Base-by-base conservation (phyloP, 1,284 basidiomycete species). In the Sanguinoderma infundibulare region DNA sequence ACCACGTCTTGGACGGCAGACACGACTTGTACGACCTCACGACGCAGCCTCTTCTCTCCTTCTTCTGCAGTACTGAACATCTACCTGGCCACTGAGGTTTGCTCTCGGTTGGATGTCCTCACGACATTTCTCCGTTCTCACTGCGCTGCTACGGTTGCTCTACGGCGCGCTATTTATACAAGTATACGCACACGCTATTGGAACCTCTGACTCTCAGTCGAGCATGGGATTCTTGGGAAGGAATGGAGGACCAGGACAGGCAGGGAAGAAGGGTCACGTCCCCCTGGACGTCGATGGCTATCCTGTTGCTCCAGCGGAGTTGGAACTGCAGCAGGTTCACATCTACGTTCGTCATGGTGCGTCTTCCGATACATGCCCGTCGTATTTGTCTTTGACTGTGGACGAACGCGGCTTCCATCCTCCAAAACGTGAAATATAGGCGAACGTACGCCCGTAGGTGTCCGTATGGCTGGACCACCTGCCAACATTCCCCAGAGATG, bases 261-360 rank as follows among this genome's bases (percentile, higher is more conserved):
- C 49, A 4, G 38, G 40, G 22, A 38, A 44, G 55, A 59, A 47
- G 58, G 68, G 69, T 20, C 65, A 68, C 34, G 65, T 72, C 1
- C 82, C 82, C 12, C 70, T 91, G 22, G 87, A 91, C 57, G 84
- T 86, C 1, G 80, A 85, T 20, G 74, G 75, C 5, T 92, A 92
- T 69, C 83, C 86, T 2, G 71, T 79, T 39, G 82, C 86, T 0
- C 90, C 89, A 7, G 61, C 74, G 1, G 81, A 78, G 30, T 77
- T 92, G 14, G 67, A 80, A 65, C 77, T 92, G 36, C 80, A 89
- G 72, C 90, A 92, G 71, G 88, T 92, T 5, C 88, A 92, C 70
- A 74, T 92, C 35, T 92, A 86, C 68, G 83, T 91, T 9, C 80
- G 91, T 40, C 91, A 92, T 73, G 90, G 90, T 91, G 61, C 60